phyloP scores from a whole-genome alignment of 2,329 filamentous ascomycete genomes.

The Aspergillus phoenicis region DNA sequence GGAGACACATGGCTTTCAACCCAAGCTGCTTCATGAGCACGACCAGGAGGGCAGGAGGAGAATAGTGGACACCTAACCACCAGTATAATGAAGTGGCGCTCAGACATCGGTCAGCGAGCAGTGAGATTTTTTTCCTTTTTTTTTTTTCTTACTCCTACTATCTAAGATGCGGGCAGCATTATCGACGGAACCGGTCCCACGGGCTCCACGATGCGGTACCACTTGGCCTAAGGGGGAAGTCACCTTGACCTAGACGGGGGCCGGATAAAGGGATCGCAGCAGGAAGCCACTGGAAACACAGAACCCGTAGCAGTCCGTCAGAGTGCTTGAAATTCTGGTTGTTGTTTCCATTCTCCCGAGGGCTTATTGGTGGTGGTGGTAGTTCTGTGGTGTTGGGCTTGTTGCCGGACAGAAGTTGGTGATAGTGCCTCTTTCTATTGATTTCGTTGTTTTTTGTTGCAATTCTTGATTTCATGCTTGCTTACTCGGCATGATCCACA shows the following conservation, averaged over 20 bases:
- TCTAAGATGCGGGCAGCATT: slow-evolving; percentile 19
- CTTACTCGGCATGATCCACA: too few species aligned
- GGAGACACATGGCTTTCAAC: neutral
- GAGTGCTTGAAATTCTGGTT: neutral
- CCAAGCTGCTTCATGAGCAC: slow-evolving; percentile 10
- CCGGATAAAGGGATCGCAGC: neutral
- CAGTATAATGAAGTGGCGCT: slow-evolving; percentile 15
- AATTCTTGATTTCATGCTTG: too few species aligned
- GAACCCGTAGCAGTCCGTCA: neutral
- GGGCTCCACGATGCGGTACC: slow-evolving; percentile 27
- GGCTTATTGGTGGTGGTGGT: neutral
- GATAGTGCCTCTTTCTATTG: neutral
- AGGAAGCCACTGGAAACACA: neutral
- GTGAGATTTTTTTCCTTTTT: neutral
- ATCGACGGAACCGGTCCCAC: slow-evolving; percentile 26
- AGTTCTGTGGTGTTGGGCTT: neutral
- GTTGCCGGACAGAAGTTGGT: neutral
- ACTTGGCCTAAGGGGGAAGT: slow-evolving; percentile 21
- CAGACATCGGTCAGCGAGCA: slow-evolving; percentile 7
- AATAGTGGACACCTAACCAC: slow-evolving; percentile 19
- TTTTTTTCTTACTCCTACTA: slow-evolving; percentile 12
- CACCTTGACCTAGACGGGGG: slow-evolving; percentile 4
- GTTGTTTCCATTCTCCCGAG: neutral
- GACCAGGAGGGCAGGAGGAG: neutral
- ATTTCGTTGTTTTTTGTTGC: neutral